Evolutionary conservation across 2,329 filamentous ascomycete genomes (phyloP).

Genomic region (Phaeoacremonium minimum): DNA sequence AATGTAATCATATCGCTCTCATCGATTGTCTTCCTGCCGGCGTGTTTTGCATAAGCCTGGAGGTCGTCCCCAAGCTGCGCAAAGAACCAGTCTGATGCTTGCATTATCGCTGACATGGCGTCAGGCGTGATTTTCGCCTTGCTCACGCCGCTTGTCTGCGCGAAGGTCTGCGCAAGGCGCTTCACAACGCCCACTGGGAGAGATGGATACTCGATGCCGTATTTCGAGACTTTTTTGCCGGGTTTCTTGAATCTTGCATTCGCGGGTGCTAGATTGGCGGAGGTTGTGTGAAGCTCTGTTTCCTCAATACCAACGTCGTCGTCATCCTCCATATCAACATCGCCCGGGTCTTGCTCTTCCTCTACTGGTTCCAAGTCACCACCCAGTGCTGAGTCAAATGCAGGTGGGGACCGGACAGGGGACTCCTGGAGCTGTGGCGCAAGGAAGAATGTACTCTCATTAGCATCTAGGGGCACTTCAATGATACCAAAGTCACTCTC

Average conservation of each 20-base stretch:
- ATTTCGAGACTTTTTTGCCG: conserved; percentile 57
- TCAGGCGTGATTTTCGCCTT: conserved; percentile 71
- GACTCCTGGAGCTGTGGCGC: conserved; percentile 21
- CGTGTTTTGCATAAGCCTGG: conserved; percentile 74
- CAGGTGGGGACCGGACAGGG: conserved; percentile 9
- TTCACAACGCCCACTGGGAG: conserved; percentile 73
- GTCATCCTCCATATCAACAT: conserved; percentile 17
- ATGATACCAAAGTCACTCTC: conserved; percentile 47
- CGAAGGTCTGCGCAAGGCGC: conserved; percentile 65
- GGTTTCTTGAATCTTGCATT: conserved; percentile 28
- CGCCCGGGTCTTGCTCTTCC: conserved; percentile 14
- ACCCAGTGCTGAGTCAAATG: conserved; percentile 12
- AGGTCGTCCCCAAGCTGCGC: conserved; percentile 81
- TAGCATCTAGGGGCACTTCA: conserved; percentile 40
- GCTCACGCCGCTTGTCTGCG: conserved; percentile 59
- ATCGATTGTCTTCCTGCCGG: conserved; percentile 78
- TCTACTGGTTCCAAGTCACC: conserved; percentile 17
- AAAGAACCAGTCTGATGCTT: conserved; percentile 88
- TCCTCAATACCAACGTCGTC: conserved; percentile 16
- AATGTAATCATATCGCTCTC: conserved; percentile 78
- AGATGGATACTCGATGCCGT: conserved; percentile 72
- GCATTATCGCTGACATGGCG: conserved; percentile 68
- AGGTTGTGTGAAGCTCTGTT: neutral
- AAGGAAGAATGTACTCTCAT: conserved; percentile 50
- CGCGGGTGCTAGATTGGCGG: no score